Evolutionary conservation across 2,329 filamentous ascomycete genomes (phyloP).

Genomic region (Neoscytalidium dimidiatum): DNA sequence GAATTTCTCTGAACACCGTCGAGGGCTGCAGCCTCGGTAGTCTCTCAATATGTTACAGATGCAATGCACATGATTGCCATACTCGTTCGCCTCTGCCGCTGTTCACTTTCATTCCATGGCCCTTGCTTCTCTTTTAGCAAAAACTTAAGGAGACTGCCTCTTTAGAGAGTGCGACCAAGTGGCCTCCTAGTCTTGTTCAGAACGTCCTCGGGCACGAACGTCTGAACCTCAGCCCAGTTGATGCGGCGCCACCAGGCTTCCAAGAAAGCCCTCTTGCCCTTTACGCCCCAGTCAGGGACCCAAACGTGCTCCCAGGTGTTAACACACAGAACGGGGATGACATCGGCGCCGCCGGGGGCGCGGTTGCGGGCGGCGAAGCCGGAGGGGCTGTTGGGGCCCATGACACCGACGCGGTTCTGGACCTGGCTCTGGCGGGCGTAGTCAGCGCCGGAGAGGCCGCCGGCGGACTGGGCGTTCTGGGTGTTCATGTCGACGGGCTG

Average conservation of each 20-base stretch:
- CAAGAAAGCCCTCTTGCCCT: slow-evolving; percentile 74
- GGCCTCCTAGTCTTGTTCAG: background rate
- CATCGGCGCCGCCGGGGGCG: slow-evolving; percentile 66
- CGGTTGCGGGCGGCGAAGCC: slow-evolving; percentile 39
- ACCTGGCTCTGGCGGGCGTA: background rate
- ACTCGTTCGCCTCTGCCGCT: background rate
- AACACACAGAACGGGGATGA: slow-evolving; percentile 81
- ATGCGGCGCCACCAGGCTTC: slow-evolving; percentile 85
- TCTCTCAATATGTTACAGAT: slow-evolving; percentile 10
- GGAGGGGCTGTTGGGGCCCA: slow-evolving; percentile 35
- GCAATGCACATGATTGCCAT: slow-evolving; percentile 8
- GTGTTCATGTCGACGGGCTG: slow-evolving; percentile 72
- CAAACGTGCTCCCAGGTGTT: slow-evolving; percentile 97
- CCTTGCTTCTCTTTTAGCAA: background rate
- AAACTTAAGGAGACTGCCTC: background rate
- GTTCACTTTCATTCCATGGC: background rate
- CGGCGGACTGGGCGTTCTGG: slow-evolving; percentile 35
- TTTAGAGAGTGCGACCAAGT: background rate
- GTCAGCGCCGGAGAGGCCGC: slow-evolving; percentile 22
- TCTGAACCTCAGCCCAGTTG: slow-evolving; percentile 74
- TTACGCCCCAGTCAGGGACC: slow-evolving; percentile 75
- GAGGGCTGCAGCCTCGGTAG: background rate
- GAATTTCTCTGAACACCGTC: background rate
- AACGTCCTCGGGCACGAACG: background rate
- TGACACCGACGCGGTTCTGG: slow-evolving; percentile 42